phyloP scores from a whole-genome alignment of 768 basidiomycete genomes.

The Boletus barrowsii region DNA sequence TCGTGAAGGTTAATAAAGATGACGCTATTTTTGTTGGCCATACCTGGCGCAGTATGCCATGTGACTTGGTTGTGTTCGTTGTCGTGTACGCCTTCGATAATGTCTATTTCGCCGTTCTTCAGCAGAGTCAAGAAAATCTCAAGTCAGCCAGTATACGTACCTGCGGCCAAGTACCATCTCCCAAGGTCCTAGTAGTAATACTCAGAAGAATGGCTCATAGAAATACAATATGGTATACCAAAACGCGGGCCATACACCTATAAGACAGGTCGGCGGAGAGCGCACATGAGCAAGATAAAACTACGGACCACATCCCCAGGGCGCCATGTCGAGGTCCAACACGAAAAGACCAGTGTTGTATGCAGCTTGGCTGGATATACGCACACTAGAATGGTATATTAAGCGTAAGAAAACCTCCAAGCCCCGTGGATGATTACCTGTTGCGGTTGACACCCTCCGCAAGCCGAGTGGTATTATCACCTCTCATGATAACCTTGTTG shows the following conservation, averaged over 20 bases:
- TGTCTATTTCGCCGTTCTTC: constrained; percentile 78
- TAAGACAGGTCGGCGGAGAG: constrained; percentile 1
- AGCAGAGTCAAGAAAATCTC: constrained; percentile 7
- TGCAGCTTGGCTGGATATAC: constrained; percentile 60
- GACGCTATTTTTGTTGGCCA: not conserved
- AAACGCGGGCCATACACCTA: constrained; percentile 82
- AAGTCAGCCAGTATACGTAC: constrained; percentile 37
- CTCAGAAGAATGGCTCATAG: constrained; percentile 2
- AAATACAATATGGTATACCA: constrained; percentile 43
- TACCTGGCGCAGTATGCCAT: constrained; percentile 70
- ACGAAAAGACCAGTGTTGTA: constrained; percentile 83
- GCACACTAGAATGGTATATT: constrained; percentile 48
- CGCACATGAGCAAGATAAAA: not conserved
- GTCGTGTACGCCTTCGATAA: constrained; percentile 83
- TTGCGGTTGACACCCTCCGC: constrained; percentile 51
- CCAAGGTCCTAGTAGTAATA: constrained; percentile 32
- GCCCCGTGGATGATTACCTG: constrained; percentile 42
- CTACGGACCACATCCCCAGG: constrained; percentile 77
- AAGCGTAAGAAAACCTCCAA: not conserved
- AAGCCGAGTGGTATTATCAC: constrained; percentile 63
- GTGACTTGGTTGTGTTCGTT: constrained; percentile 83
- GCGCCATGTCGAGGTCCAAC: constrained; percentile 78
- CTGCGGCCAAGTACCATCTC: constrained; percentile 58
- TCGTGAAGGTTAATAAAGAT: constrained; percentile 2
- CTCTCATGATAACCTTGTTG: constrained; percentile 70